Evolutionary conservation across 352 stramenopile genomes (phyloP), one percentile per base, ranked within the genome.

Genomic region (Phytophthora pseudosyringae): DNA sequence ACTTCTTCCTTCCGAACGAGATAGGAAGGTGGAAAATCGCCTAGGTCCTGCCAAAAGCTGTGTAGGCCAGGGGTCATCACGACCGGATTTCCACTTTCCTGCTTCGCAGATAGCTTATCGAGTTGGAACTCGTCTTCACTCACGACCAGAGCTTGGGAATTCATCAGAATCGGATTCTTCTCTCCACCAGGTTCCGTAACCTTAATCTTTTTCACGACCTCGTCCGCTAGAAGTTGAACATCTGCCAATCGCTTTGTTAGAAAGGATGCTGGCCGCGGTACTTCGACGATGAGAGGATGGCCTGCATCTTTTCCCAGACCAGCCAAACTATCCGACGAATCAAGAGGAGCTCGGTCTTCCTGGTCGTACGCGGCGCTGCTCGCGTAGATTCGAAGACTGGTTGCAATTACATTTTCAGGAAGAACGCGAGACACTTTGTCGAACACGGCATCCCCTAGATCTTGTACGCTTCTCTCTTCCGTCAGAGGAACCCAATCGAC

Each of bases 1-100:
- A 54, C 48, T 66, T 59, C 47, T 59, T 66, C 48, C 39, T 16
- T 59, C 40, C 58, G 47, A 66, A 48, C 48, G 32, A 53, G 41
- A 53, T 66, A 54, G 26, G 40, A 18, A 40, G 32, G 18, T 5
- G 56, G 56, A 12, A 64, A 64, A 44, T 56, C 45, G 13, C 44
- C 56, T 13, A 44, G 35, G 18, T 15, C 56, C 18, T 56, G 35
- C 56, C 56, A 64, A 64, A 64, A 56, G 10, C 33, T 18, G 28
- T 64, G 56, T 28, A 64, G 50, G 3, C 3, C 21, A 18, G 36
- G 56, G 28, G 45, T 56, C 45, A 16, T 35, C 10, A 64, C 36
- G 45, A 64, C 51, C 6, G 45, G 36, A 21, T 2, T 32, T 1
- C 39, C 21, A 62, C 54, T 62, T 29, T 16, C 0, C 47, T 32